A percentile compares a stretch with the other conserved stretches of the same genome.
phyloP scores from a whole-genome alignment of 257 asterid species.

The Jaltomata sinuosa region DNA sequence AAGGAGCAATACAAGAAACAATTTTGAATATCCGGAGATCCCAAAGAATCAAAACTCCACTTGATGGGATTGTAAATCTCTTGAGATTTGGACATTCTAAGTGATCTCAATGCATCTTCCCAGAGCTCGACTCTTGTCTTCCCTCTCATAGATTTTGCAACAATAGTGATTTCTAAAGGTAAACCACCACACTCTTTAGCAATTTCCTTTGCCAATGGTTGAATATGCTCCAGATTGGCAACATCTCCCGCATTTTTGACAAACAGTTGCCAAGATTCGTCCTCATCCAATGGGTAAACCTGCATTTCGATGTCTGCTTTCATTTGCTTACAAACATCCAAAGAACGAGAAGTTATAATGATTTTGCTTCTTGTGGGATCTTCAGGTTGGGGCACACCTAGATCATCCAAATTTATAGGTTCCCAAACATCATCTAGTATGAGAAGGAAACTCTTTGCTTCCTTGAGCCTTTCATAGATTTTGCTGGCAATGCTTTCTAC shows the following conservation, averaged over 20 bases:
- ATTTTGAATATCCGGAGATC: not conserved
- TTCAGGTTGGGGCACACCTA: conserved; percentile 9
- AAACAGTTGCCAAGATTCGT: conserved; percentile 9
- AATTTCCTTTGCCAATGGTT: not conserved
- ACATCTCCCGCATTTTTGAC: not conserved
- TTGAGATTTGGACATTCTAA: conserved; percentile 1
- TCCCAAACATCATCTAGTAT: conserved; percentile 14
- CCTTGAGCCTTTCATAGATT: not conserved
- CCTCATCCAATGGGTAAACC: not conserved
- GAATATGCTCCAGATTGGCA: not conserved
- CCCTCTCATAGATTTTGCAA: conserved; percentile 6
- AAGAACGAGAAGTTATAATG: not conserved
- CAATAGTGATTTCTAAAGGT: not conserved
- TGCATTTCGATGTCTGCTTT: not conserved
- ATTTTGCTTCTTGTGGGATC: not conserved
- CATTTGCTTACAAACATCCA: not conserved
- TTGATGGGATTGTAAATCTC: conserved; percentile 8
- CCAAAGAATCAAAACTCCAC: conserved; percentile 17
- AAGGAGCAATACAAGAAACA: conserved; percentile 18
- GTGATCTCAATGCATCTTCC: not conserved
- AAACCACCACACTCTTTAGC: conserved; percentile 7
- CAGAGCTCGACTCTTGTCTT: not conserved
- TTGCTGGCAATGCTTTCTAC: not conserved
- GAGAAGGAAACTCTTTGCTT: conserved; percentile 4
- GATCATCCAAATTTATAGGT: not conserved